Evolutionary conservation across 257 asterid genomes (phyloP).

Genomic region (Cynanchum wilfordii): DNA sequence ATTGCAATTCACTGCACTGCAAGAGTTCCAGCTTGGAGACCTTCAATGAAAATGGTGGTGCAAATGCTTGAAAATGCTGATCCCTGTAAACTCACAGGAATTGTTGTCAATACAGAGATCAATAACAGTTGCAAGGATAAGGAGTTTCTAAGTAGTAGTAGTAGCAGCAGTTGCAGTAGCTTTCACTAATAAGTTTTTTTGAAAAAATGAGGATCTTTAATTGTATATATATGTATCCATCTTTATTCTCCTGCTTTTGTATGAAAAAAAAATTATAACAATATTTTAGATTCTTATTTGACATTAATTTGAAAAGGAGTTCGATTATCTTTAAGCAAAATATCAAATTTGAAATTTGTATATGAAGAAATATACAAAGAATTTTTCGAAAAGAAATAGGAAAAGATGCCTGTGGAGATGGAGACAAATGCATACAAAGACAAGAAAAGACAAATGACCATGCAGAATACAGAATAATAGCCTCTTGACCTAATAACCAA

Average conservation of each 20-base stretch:
- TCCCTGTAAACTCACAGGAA: slow-evolving; percentile 25
- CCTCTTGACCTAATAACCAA: background rate
- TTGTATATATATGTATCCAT: slow-evolving; percentile 3
- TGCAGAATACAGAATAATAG: background rate
- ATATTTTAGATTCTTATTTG: no score
- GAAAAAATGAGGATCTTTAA: slow-evolving; percentile 3
- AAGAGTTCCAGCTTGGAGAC: slow-evolving; percentile 30
- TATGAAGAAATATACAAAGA: no score
- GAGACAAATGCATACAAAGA: background rate
- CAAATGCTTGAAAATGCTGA: slow-evolving; percentile 42
- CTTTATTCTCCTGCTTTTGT: background rate
- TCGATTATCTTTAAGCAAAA: no score
- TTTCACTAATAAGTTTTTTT: slow-evolving; percentile 6
- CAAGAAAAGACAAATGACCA: background rate
- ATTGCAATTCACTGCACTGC: slow-evolving; percentile 41
- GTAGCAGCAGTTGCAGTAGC: slow-evolving; percentile 7
- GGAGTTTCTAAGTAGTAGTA: slow-evolving; percentile 5
- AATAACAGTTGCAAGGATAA: slow-evolving; percentile 11
- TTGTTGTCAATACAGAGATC: slow-evolving; percentile 14
- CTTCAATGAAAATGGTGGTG: slow-evolving; percentile 41
- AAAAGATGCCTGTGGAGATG: no score
- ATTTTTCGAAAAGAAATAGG: no score
- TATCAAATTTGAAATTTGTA: no score
- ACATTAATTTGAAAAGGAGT: no score
- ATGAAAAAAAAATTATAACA: no score